These are phyloP conservation scores for Talaromyces sp. DNA, from an alignment of 2,329 filamentous ascomycete species.

Conservation along the genomic window DNA sequence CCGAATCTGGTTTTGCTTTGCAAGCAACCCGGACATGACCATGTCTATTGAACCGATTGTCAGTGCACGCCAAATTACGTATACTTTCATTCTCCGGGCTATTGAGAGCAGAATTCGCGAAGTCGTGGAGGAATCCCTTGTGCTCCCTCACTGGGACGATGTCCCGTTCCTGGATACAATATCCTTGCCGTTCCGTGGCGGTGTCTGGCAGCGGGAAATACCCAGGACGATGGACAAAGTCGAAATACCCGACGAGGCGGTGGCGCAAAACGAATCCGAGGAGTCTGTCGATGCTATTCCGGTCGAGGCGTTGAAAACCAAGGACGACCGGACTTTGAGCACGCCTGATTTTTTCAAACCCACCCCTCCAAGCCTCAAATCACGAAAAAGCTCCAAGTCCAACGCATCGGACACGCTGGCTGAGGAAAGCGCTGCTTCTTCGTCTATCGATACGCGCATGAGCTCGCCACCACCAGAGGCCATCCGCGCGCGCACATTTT, in stretches of 20 bases:
- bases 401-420: constrained; percentile 18
- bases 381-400: constrained; percentile 23
- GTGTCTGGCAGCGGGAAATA: constrained; percentile 61
- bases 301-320: constrained; percentile 24
- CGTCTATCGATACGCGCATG: constrained; percentile 26
- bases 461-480: constrained; percentile 47
- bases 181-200: constrained; percentile 73
- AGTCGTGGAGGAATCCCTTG: constrained; percentile 85
- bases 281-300: constrained; percentile 16
- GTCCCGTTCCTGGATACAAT: constrained; percentile 82
- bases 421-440: constrained; percentile 19
- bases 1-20: constrained; percentile 91
- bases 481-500: constrained; percentile 59
- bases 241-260: constrained; percentile 33
- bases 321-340: constrained; percentile 30
- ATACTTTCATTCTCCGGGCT: constrained; percentile 81
- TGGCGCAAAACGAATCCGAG: constrained; percentile 16
- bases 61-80: constrained; percentile 91
- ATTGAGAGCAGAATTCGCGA: constrained; percentile 95
- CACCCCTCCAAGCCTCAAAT: constrained; percentile 16
- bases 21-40: constrained; percentile 88
- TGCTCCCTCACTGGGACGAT: constrained; percentile 94
- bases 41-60: constrained; percentile 94
- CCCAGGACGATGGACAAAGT: constrained; percentile 36
- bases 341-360: constrained; percentile 26